Percentiles rank a stretch among this genome's conserved stretches.
These are phyloP conservation scores for Aspergillus sp. DNA, from an alignment of 2,329 filamentous ascomycete species.

Conservation along the genomic window DNA sequence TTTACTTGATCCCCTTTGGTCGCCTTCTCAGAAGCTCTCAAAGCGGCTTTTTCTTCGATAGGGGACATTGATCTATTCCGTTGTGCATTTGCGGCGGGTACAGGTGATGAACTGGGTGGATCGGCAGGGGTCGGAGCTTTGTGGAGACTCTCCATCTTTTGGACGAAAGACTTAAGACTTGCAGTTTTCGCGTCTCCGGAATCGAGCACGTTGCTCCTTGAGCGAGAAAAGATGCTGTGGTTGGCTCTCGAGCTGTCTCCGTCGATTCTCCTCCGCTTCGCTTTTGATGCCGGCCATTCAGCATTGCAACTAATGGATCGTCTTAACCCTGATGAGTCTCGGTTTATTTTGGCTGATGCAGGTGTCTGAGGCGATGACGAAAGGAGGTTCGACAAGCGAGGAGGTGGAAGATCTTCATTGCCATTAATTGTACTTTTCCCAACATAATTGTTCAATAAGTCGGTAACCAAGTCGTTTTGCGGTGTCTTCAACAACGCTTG, in stretches of 20 bases:
- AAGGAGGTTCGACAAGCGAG: slow-evolving; percentile 56
- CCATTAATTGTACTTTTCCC: slow-evolving; percentile 41
- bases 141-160: slow-evolving; percentile 53
- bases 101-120: slow-evolving; percentile 38
- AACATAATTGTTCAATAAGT: slow-evolving; percentile 70
- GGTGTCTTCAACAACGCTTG: slow-evolving; percentile 56
- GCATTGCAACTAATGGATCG: slow-evolving; percentile 61
- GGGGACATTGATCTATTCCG: slow-evolving; percentile 28
- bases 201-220: slow-evolving; percentile 33
- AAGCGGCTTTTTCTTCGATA: slow-evolving; percentile 9
- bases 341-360: slow-evolving; percentile 34
- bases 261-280: slow-evolving; percentile 57
- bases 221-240: slow-evolving; percentile 38
- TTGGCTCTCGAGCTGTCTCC: slow-evolving; percentile 39
- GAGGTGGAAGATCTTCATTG: slow-evolving; percentile 44
- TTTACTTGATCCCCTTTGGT: not conserved
- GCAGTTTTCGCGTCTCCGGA: slow-evolving; percentile 36
- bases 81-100: slow-evolving; percentile 27
- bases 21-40: not conserved
- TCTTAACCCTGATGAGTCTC: slow-evolving; percentile 46
- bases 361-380: slow-evolving; percentile 63
- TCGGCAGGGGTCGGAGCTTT: slow-evolving; percentile 23
- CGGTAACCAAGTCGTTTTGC: slow-evolving; percentile 62
- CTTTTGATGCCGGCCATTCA: slow-evolving; percentile 55
- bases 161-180: slow-evolving; percentile 51